phyloP scores from a whole-genome alignment of 176 grass and related monocot species.

The Ampelocalamus luodianensis region DNA sequence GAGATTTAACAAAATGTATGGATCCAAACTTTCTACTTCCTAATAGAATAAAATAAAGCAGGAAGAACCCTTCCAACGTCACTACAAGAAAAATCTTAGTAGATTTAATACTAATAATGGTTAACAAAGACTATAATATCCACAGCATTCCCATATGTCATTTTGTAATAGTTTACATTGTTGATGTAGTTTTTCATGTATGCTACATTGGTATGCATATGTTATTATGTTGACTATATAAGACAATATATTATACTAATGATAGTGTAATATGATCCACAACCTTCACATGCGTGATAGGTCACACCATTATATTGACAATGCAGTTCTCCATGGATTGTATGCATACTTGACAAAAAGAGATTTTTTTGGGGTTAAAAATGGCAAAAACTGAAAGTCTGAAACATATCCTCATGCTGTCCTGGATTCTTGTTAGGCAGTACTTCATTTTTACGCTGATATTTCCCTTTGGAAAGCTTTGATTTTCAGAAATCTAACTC shows the following conservation, averaged over 20 bases:
- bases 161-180: not conserved
- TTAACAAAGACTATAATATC: not conserved
- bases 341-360: slow-evolving; percentile 13
- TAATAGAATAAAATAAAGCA: slow-evolving; percentile 15
- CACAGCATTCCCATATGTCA: slow-evolving; percentile 9
- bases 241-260: not conserved
- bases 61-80: not conserved
- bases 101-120: not conserved
- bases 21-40: not conserved
- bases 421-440: not conserved
- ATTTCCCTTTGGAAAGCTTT: slow-evolving; percentile 8
- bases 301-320: not conserved
- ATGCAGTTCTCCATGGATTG: not conserved
- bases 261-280: not conserved
- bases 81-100: slow-evolving; percentile 18
- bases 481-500: slow-evolving; percentile 28
- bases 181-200: not conserved
- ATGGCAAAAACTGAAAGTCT: slow-evolving; percentile 9
- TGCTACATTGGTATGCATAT: not conserved
- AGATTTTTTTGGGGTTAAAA: not conserved
- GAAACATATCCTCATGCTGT: not conserved
- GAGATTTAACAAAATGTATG: not conserved
- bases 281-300: not conserved
- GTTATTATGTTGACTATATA: not conserved
- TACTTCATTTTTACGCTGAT: not conserved